Percentiles rank a stretch among this genome's conserved stretches.
Evolutionary conservation across 1,284 basidiomycete species (phyloP).

Genomic region (Apiotrichum gamsii): DNA sequence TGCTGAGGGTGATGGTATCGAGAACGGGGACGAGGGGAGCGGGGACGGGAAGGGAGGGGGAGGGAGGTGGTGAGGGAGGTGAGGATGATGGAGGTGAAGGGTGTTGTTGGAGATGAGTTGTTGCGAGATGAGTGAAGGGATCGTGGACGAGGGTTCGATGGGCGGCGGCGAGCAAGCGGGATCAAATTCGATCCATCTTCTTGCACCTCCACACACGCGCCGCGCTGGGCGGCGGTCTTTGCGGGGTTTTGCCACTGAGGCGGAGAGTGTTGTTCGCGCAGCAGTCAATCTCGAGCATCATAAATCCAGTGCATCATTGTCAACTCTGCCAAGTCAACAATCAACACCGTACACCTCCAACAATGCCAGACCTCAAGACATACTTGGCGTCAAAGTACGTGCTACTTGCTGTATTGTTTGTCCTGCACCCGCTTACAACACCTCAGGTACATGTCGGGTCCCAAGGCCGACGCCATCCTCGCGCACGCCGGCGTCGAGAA

Average conservation of each 20-base stretch:
- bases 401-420: too few relatives aligned
- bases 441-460: conserved; percentile 80
- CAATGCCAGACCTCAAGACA: conserved; percentile 49
- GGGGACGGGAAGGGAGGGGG: not conserved
- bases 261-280: conserved; percentile 1
- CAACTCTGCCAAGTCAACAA: too few relatives aligned
- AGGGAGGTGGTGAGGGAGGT: not conserved
- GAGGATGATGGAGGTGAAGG: not conserved
- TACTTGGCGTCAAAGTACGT: conserved; percentile 51
- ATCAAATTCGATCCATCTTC: too few relatives aligned
- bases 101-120: too few relatives aligned
- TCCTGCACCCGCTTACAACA: conserved; percentile 17
- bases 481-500: conserved; percentile 55
- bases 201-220: too few relatives aligned
- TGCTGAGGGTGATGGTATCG: too few relatives aligned
- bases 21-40: not conserved
- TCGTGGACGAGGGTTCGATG: too few relatives aligned
- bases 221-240: conserved; percentile 8
- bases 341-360: conserved; percentile 3
- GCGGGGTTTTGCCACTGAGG: conserved; percentile 19
- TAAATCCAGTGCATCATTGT: too few relatives aligned
- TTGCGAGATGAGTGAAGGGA: too few relatives aligned
- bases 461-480: conserved; percentile 93
- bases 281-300: too few relatives aligned
- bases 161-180: too few relatives aligned